A percentile compares a stretch with the other conserved stretches of the same genome.
phyloP scores from a whole-genome alignment of 2,329 filamentous ascomycete genomes.

The Magnaporthiopsis rhizophila region DNA sequence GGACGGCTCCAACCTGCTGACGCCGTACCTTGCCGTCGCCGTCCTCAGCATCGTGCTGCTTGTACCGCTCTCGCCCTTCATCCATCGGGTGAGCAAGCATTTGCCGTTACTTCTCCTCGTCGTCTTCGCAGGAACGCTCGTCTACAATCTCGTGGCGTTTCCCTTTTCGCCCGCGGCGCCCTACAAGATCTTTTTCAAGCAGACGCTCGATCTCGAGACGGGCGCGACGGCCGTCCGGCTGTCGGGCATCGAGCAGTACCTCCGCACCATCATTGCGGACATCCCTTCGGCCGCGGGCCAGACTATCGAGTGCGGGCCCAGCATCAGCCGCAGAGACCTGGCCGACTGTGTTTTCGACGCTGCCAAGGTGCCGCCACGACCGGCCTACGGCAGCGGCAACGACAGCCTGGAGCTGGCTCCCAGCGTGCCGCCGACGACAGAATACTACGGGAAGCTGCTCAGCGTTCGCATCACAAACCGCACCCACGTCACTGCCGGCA shows the following conservation, averaged over 20 bases:
- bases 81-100: constrained; percentile 80
- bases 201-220: constrained; percentile 68
- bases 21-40: constrained; percentile 64
- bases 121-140: constrained; percentile 64
- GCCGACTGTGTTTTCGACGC: constrained; percentile 65
- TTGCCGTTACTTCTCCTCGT: constrained; percentile 69
- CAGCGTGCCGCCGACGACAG: constrained; percentile 19
- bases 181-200: constrained; percentile 82
- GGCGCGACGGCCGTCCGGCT: constrained; percentile 64
- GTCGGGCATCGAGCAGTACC: constrained; percentile 58
- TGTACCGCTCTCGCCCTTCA: constrained; percentile 70
- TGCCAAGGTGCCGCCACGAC: constrained; percentile 48
- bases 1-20: constrained; percentile 67
- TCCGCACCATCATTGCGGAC: constrained; percentile 56
- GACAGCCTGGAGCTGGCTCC: constrained; percentile 6
- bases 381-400: constrained; percentile 38
- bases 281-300: constrained; percentile 65
- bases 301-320: constrained; percentile 42
- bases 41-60: constrained; percentile 63
- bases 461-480: constrained; percentile 45
- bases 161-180: constrained; percentile 75
- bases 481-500: constrained; percentile 21
- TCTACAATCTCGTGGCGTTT: constrained; percentile 82
- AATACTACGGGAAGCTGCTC: constrained; percentile 52
- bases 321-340: constrained; percentile 40